Base-by-base conservation (phyloP, 768 basidiomycete genomes). In the Hebeloma cylindrosporum region DNA sequence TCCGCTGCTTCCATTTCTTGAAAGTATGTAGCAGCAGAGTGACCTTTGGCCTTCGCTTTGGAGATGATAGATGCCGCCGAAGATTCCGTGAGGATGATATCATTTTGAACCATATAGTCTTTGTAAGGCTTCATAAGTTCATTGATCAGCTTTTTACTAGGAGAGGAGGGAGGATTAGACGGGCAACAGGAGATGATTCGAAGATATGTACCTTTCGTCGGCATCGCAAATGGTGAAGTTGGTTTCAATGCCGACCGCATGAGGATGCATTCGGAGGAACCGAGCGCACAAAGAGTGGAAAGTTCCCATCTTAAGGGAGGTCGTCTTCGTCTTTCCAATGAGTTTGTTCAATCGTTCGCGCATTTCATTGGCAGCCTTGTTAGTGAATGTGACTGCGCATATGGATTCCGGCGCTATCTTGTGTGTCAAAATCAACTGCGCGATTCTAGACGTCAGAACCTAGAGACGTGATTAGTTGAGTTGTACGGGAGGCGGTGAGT, bases 301-400 rank as follows among this genome's bases (percentile, higher is more conserved):
- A 0, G 88, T 91, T 5, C 88, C 88, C 82, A 79, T 69, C 51
- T 71, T 73, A 17, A 93, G 69, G 28, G 72, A 65, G 8, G 68
- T 64, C 0, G 82, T 83, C 2, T 57, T 58, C 20, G 75, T 62
- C 28, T 78, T 74, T 3, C 90, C 91, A 26, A 95, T 73, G 3
- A 93, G 64, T 48, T 75, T 78, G 14, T 67, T 65, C 22, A 95
- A 68, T 3, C 92, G 74, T 39, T 79, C 73, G 40, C 78, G 74
- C 89, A 93, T 92, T 68, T 93, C 92, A 48, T 80, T 84, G 1
- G 91, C 89, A 11, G 91, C 90, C 63, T 91, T 91, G 68, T 92
- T 92, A 7, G 91, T 93, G 62, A 93, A 95, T 5, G 77, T 95
- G 8, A 93, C 86, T 2, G 85, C 83, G 56, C 83, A 85, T 63